These are phyloP conservation scores for Seminavis robusta DNA, from an alignment of 108 stramenopile genomes.

Conservation along the genomic window DNA sequence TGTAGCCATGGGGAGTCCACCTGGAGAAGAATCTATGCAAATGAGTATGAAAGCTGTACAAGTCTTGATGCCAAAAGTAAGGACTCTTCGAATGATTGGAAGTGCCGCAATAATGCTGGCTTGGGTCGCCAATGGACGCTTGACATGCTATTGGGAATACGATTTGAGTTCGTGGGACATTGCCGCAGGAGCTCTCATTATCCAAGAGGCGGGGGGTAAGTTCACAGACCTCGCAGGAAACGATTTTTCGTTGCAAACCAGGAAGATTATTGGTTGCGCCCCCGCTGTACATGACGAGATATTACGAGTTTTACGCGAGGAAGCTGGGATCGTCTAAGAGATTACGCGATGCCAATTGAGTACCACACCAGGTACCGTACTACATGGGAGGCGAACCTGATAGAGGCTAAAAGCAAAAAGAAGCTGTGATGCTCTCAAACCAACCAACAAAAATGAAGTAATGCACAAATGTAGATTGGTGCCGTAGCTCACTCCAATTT, in stretches of 20 bases:
- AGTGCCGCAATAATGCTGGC: slow-evolving; percentile 78
- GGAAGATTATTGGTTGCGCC: slow-evolving; percentile 80
- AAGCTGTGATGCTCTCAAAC: no score
- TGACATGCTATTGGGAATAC: slow-evolving; percentile 76
- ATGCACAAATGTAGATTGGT: not conserved
- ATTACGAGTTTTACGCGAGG: slow-evolving; percentile 43
- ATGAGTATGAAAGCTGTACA: slow-evolving; percentile 63
- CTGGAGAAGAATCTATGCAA: slow-evolving; percentile 57
- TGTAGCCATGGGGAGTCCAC: slow-evolving; percentile 72
- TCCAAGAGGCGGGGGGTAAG: slow-evolving; percentile 70
- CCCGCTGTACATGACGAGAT: slow-evolving; percentile 62
- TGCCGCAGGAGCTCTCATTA: slow-evolving; percentile 67
- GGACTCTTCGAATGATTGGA: slow-evolving; percentile 78
- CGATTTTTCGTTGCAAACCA: slow-evolving; percentile 43
- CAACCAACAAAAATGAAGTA: not conserved
- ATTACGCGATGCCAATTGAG: not conserved
- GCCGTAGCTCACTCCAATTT: no score
- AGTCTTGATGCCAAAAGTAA: slow-evolving; percentile 65
- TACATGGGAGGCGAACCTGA: no score
- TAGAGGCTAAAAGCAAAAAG: no score
- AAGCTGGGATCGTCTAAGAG: slow-evolving; percentile 38
- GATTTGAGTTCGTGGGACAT: slow-evolving; percentile 85
- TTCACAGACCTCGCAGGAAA: slow-evolving; percentile 65
- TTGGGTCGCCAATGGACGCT: slow-evolving; percentile 78
- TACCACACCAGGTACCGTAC: not conserved